These are phyloP conservation scores for Acanthamoeba castellanii DNA, from an alignment of 208 protist genomes.

Conservation along the genomic window DNA sequence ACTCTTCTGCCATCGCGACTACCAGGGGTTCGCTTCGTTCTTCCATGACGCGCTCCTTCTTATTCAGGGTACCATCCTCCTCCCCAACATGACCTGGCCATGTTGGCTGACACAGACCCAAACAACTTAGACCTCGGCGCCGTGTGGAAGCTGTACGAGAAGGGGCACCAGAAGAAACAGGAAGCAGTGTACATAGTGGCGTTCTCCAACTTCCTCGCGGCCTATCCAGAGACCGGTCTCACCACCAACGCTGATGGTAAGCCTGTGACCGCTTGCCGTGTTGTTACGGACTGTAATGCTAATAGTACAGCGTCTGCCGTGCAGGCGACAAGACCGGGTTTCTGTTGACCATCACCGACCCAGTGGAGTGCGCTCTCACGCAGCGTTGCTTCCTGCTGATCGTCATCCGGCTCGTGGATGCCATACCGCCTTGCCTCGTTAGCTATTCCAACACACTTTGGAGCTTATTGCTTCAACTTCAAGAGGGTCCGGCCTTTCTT, in stretches of 20 bases:
- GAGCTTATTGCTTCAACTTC: background rate
- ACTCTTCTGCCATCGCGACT: conserved; percentile 38
- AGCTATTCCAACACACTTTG: conserved; percentile 5
- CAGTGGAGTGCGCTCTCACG: background rate
- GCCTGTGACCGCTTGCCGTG: background rate
- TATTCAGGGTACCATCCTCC: background rate
- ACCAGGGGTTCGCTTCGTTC: conserved; percentile 46
- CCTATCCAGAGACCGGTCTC: conserved; percentile 26
- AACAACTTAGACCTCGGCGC: background rate
- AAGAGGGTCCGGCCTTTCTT: background rate
- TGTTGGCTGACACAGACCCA: background rate
- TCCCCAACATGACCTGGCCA: background rate
- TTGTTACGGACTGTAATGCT: background rate
- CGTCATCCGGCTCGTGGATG: conserved; percentile 1
- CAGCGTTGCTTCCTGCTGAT: conserved; percentile 46
- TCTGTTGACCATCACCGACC: background rate
- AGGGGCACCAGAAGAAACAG: background rate
- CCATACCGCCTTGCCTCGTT: background rate
- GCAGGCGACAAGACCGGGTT: background rate
- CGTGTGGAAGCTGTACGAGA: conserved; percentile 37
- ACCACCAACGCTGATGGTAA: background rate
- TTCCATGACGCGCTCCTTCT: conserved; percentile 49
- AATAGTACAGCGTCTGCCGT: background rate
- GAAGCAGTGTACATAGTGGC: conserved; percentile 16
- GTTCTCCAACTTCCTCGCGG: conserved; percentile 41